Evolutionary conservation across 768 basidiomycete species (phyloP), one percentile per base, ranked within the genome.

Genomic region (Chalciporus piperatus): DNA sequence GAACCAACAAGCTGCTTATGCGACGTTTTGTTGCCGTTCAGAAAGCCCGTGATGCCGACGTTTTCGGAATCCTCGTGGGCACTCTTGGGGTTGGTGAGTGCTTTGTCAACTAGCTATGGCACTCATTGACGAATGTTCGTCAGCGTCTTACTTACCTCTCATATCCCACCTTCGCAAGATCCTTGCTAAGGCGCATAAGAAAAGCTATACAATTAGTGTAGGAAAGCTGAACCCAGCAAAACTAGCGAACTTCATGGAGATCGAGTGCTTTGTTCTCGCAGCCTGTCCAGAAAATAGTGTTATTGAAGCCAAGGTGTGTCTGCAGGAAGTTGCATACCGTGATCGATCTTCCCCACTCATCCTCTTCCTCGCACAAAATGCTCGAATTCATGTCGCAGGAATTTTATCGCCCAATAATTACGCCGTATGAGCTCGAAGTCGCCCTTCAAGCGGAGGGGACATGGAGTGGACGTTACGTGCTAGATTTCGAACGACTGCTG

Each of bases 181-280:
- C 9, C 78, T 98, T 45, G 66, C 76, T 1, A 76, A 74, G 35
- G 76, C 82, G 1, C 81, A 79, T 53, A 96, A 95, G 73, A 98
- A 98, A 67, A 83, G 82, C 55, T 99, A 98, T 70, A 98, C 96
- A 2, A 83, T 99, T 58, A 89, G 85, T 47, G 95, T 99, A 0
- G 96, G 97, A 33, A 93, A 96, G 69, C 80, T 97, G 42, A 97
- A 92, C 59, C 95, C 97, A 0, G 81, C 93, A 7, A 98, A 98
- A 62, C 78, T 98, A 19, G 96, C 86, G 9, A 99, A 98, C 69
- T 98, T 98, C 67, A 79, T 89, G 62, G 95, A 98, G 67, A 86
- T 99, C 44, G 96, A 98, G 64, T 96, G 94, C 61, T 98, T 93
- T 62, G 87, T 98, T 16, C 77, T 97, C 51, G 90, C 97, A 4